Base-by-base conservation (phyloP, 768 basidiomycete species). In the Tricholoma terreum region DNA sequence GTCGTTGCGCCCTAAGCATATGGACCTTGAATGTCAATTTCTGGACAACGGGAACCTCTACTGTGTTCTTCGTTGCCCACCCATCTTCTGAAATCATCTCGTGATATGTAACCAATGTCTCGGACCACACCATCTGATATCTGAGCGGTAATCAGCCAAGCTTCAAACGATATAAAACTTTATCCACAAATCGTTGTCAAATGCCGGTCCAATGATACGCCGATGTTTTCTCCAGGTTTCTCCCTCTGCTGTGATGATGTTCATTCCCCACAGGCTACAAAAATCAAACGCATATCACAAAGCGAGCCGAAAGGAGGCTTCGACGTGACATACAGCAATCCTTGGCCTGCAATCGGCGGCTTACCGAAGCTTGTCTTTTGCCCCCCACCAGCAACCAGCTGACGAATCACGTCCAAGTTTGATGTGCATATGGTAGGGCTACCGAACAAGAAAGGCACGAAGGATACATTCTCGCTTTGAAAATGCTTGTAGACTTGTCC, bases 141-240 rank as follows among this genome's bases (percentile, higher is more conserved):
- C 73, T 72, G 48, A 11, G 49, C 27, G 42, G 36, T 11, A 14
- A 52, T 56, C 15, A 55, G 52, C 11, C n/a, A 27, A 56, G 11
- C 21, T 19, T 42, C 7, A 49, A 36, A 21, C 31, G 19, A 19
- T 12, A 12, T 45, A 3, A 6, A 50, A 54, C 11, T 15, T 6
- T n/a, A 46, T 72, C 60, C 43, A 80, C 77, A 78, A 60, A 27
- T 69, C 65, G 33, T 72, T 72, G 38, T 71, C 75, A 60, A 81
- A 82, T 5, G 78, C 75, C 42, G 79, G 77, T 7, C 72, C 74
- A 59, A 78, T 70, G 50, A 80, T 65, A 6, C 77, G 69, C 9
- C 80, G 68, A 59, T 82, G 80, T 46, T 73, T 77, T 52, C 77
- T 72, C 78, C 80, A 81, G 3, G 63, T 67, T 6, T 78, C 75